Conservation (phyloP, 495 filamentous ascomycete genomes). For the Margaritispora aquatica region DNA sequence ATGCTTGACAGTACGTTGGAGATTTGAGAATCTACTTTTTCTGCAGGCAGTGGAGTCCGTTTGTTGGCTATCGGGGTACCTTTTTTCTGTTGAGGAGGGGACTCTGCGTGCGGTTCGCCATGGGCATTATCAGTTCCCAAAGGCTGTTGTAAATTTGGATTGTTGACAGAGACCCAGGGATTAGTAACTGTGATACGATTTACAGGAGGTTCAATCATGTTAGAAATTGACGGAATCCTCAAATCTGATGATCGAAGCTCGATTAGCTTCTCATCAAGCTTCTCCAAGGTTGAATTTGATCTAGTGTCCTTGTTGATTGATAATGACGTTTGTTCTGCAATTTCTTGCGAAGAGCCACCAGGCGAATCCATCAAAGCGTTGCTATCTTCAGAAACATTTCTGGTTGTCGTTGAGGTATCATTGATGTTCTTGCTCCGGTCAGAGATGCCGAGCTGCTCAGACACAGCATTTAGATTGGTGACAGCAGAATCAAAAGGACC, state of each 20-base stretch:
- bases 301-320: not conserved
- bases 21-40: not conserved
- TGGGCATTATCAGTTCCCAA: not conserved
- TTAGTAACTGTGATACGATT: not conserved
- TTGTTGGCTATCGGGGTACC: not conserved
- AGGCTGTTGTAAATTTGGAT: not conserved
- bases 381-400: not conserved
- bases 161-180: not conserved
- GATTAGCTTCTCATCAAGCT: not conserved
- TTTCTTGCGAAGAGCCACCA: not conserved
- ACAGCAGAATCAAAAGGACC: not conserved
- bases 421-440: not conserved
- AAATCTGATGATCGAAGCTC: not conserved
- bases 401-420: not conserved
- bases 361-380: not conserved
- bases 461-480: not conserved
- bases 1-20: not conserved
- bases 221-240: not conserved
- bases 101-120: not conserved
- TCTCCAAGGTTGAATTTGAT: not conserved
- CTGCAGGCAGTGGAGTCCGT: not conserved
- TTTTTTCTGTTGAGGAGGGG: not conserved
- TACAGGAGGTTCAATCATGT: not conserved
- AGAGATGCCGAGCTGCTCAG: not conserved
- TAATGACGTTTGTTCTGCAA: not conserved